Conservation (phyloP, 2,329 filamentous ascomycete species). For the Blastomyces parvus region DNA sequence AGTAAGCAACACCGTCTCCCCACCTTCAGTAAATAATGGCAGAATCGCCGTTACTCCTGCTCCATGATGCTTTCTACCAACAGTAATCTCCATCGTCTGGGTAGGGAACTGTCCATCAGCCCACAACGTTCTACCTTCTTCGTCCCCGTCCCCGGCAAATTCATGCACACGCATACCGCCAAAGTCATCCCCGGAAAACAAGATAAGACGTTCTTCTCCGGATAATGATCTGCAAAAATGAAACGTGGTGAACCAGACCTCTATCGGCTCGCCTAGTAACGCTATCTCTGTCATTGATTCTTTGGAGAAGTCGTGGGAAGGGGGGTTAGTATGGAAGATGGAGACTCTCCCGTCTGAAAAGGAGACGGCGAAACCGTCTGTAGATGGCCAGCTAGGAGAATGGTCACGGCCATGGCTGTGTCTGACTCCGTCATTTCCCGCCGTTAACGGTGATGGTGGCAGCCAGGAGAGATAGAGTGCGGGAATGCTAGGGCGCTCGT, state of each 20-base stretch:
- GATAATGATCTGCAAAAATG: not conserved
- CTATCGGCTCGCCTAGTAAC: constrained; percentile 42
- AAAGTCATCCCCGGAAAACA: constrained; percentile 36
- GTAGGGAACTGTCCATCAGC: constrained; percentile 1
- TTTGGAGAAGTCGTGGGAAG: constrained; percentile 23
- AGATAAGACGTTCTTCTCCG: constrained; percentile 16
- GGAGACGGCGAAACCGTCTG: constrained; percentile 56
- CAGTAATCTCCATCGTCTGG: constrained; percentile 25
- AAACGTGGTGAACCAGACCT: constrained; percentile 33
- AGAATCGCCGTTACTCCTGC: constrained; percentile 84
- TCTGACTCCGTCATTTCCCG: constrained; percentile 21
- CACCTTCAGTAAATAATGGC: constrained; percentile 48
- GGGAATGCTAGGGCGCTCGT: constrained; percentile 49
- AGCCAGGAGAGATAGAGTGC: constrained; percentile 69
- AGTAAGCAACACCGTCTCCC: constrained; percentile 58
- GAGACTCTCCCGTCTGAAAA: constrained; percentile 59
- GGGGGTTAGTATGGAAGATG: constrained; percentile 42
- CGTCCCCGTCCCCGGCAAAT: constrained; percentile 17
- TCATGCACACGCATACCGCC: constrained; percentile 27
- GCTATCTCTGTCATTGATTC: constrained; percentile 62
- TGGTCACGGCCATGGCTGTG: not conserved
- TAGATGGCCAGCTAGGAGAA: not conserved
- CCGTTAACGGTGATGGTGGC: constrained; percentile 31
- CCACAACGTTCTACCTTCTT: constrained; percentile 11
- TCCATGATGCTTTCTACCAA: constrained; percentile 52